A percentile compares a stretch with the other conserved stretches of the same genome.
These are phyloP conservation scores for Elsinoe perseae DNA, from an alignment of 2,329 filamentous ascomycete species.

Conservation along the genomic window DNA sequence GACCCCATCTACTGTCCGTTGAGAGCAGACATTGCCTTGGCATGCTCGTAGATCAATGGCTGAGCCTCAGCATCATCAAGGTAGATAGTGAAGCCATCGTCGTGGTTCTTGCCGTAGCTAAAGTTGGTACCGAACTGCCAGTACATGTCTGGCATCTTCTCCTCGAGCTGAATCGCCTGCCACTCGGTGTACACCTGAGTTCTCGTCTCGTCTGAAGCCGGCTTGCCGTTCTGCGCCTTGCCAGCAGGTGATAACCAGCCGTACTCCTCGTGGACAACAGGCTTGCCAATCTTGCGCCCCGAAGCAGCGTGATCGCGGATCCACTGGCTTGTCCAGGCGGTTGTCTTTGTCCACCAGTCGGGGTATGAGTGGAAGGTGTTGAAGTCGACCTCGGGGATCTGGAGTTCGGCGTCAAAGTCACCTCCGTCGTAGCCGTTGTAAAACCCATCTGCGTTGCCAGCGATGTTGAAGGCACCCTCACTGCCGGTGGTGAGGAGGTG, in stretches of 20 bases:
- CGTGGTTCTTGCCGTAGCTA: slow-evolving; percentile 48
- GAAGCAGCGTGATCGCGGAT: slow-evolving; percentile 46
- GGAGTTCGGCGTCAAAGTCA: slow-evolving; percentile 45
- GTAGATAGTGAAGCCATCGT: slow-evolving; percentile 52
- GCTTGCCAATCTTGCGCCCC: slow-evolving; percentile 40
- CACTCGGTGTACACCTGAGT: slow-evolving; percentile 42
- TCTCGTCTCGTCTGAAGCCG: slow-evolving; percentile 38
- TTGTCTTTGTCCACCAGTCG: slow-evolving; percentile 48
- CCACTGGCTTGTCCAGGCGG: slow-evolving; percentile 48
- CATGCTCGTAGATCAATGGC: slow-evolving; percentile 13
- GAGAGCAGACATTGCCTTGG: slow-evolving; percentile 2
- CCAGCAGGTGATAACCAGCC: slow-evolving; percentile 46
- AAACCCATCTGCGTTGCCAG: not conserved
- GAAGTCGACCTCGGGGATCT: slow-evolving; percentile 42
- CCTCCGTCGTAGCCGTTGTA: slow-evolving; percentile 43
- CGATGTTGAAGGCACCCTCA: slow-evolving; percentile 29
- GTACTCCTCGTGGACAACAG: slow-evolving; percentile 51
- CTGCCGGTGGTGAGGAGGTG: slow-evolving; percentile 51
- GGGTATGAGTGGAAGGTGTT: slow-evolving; percentile 51
- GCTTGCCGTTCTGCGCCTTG: slow-evolving; percentile 41
- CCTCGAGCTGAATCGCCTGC: slow-evolving; percentile 43
- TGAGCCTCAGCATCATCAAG: slow-evolving; percentile 34
- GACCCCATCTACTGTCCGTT: not conserved
- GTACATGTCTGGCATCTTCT: slow-evolving; percentile 47
- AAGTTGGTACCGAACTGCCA: slow-evolving; percentile 49